Evolutionary conservation across 495 filamentous ascomycete species (phyloP).

Genomic region (Aspergillus indologenus): DNA sequence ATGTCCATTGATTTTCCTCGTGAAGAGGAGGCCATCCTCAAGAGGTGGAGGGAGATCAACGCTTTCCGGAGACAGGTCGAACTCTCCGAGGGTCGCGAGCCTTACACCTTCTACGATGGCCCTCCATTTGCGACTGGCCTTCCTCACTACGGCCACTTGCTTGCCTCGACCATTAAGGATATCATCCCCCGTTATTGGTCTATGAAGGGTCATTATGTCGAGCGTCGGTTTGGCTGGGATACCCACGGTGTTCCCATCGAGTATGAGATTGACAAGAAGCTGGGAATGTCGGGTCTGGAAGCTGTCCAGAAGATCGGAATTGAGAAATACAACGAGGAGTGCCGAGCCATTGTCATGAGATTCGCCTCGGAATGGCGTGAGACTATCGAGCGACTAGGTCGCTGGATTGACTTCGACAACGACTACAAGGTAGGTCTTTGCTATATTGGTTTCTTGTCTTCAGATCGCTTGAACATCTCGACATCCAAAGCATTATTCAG

Average conservation of each 20-base stretch:
- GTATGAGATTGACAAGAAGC: slow-evolving; percentile 97
- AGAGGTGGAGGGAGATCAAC: slow-evolving; percentile 83
- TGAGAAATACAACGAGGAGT: slow-evolving; percentile 89
- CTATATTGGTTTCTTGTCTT: too few species aligned
- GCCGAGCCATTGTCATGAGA: slow-evolving; percentile 90
- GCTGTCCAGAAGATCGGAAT: slow-evolving; percentile 86
- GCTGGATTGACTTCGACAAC: slow-evolving; percentile 99
- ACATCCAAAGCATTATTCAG: too few species aligned
- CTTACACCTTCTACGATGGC: slow-evolving; percentile 66
- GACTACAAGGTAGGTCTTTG: slow-evolving; percentile 74
- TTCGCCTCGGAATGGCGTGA: slow-evolving; percentile 86
- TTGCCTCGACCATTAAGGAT: slow-evolving; percentile 96
- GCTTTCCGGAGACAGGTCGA: slow-evolving; percentile 79
- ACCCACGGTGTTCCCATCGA: slow-evolving; percentile 96
- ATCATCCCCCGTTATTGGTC: slow-evolving; percentile 97
- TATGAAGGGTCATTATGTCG: slow-evolving; percentile 90
- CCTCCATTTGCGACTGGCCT: slow-evolving; percentile 68
- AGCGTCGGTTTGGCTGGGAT: slow-evolving; percentile 73
- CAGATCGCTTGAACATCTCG: too few species aligned
- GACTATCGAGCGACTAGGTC: slow-evolving; percentile 84
- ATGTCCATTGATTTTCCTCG: slow-evolving; percentile 93
- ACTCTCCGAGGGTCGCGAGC: slow-evolving; percentile 66
- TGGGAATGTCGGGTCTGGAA: slow-evolving; percentile 83
- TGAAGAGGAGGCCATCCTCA: slow-evolving; percentile 79
- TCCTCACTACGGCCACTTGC: slow-evolving; percentile 93